These are phyloP conservation scores for Pseudozyma pruni DNA, from an alignment of 1,284 basidiomycete genomes.

Conservation along the genomic window DNA sequence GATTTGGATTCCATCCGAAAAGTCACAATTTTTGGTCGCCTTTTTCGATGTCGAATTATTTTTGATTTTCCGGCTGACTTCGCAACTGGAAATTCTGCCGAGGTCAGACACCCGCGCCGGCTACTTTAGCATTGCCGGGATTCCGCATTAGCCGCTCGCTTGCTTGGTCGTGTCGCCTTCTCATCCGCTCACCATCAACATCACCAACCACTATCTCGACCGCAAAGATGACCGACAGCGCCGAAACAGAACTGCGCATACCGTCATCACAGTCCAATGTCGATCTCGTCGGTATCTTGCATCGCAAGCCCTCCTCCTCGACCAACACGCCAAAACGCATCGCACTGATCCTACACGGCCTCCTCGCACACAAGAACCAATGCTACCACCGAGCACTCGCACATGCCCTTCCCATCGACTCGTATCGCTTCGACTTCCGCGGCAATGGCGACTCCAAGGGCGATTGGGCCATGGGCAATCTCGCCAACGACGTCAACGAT, in stretches of 20 bases:
- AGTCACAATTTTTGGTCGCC: background rate
- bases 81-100: background rate
- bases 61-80: background rate
- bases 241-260: slow-evolving; percentile 17
- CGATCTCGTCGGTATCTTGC: slow-evolving; percentile 20
- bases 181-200: background rate
- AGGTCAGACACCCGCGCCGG: too few relatives aligned
- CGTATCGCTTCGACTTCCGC: slow-evolving; percentile 84
- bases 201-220: background rate
- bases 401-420: slow-evolving; percentile 76
- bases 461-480: slow-evolving; percentile 25
- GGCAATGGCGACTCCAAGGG: slow-evolving; percentile 28
- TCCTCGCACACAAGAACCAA: slow-evolving; percentile 72
- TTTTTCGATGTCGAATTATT: slow-evolving; percentile 3
- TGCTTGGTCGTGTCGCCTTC: too few relatives aligned
- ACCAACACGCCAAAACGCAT: slow-evolving; percentile 15
- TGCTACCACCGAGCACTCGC: slow-evolving; percentile 80
- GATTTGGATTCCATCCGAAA: too few relatives aligned
- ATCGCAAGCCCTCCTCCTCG: slow-evolving; percentile 6
- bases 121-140: background rate
- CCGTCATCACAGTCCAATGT: slow-evolving; percentile 15
- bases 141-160: background rate
- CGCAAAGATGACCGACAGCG: slow-evolving; percentile 9
- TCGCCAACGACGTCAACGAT: slow-evolving; percentile 32
- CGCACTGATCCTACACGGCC: slow-evolving; percentile 53